Percentiles rank a stretch among this genome's conserved stretches.
These are phyloP conservation scores for Neoarthrinium moseri DNA, from an alignment of 2,329 filamentous ascomycete species.

Conservation along the genomic window DNA sequence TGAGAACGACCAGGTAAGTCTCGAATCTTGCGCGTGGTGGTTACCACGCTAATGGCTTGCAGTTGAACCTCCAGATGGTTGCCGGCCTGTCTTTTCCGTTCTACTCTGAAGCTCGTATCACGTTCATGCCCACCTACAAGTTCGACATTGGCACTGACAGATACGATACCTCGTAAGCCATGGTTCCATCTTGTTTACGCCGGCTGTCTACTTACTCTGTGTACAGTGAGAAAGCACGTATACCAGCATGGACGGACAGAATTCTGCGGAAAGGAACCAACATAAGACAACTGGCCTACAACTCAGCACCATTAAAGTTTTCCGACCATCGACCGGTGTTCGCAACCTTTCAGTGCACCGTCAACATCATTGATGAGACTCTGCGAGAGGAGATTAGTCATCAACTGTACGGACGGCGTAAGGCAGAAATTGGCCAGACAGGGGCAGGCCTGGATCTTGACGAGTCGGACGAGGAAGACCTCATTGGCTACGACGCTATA, in stretches of 20 bases:
- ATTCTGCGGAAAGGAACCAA: constrained; percentile 84
- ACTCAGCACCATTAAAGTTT: constrained; percentile 78
- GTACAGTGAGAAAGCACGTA: constrained; percentile 84
- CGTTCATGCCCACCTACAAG: constrained; percentile 92
- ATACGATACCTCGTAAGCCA: constrained; percentile 82
- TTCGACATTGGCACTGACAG: constrained; percentile 85
- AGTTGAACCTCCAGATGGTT: constrained; percentile 95
- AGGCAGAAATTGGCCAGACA: constrained; percentile 63
- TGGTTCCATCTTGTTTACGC: not conserved
- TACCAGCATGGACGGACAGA: constrained; percentile 96
- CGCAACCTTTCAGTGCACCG: constrained; percentile 79
- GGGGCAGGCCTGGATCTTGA: constrained; percentile 54
- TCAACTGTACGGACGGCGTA: constrained; percentile 71
- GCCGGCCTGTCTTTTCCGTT: constrained; percentile 85
- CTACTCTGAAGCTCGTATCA: constrained; percentile 87
- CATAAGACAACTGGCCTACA: constrained; percentile 79
- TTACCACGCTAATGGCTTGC: constrained; percentile 13
- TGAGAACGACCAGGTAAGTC: constrained; percentile 79
- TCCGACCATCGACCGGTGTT: constrained; percentile 97
- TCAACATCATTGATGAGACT: constrained; percentile 76
- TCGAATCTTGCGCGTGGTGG: not conserved
- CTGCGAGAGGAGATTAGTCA: constrained; percentile 71
- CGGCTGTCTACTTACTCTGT: constrained; percentile 29
- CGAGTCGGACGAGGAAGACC: constrained; percentile 75
- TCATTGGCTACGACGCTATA: constrained; percentile 78